Conservation (phyloP, 2,329 filamentous ascomycete genomes). For the Periconia sp. region DNA sequence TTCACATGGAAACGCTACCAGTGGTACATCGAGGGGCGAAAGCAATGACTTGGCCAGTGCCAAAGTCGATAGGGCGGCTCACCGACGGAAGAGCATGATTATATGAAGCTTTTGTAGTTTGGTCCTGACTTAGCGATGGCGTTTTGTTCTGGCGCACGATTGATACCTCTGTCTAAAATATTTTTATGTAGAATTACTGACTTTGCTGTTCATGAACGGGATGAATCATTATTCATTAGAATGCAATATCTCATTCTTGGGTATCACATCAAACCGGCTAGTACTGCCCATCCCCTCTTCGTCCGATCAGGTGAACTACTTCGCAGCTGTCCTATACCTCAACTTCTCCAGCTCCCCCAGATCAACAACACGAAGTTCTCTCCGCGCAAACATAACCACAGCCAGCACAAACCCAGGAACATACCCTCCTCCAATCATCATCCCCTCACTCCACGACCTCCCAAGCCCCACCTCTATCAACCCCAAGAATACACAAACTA, state of each 20-base stretch:
- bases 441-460: constrained; percentile 25
- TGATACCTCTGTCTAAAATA: constrained; percentile 8
- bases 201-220: not conserved
- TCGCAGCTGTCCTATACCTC: constrained; percentile 59
- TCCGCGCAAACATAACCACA: constrained; percentile 63
- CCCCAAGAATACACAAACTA: constrained; percentile 56
- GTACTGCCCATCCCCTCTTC: not conserved
- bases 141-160: constrained; percentile 5
- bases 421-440: constrained; percentile 41
- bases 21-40: constrained; percentile 15
- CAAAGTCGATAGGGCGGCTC: constrained; percentile 41
- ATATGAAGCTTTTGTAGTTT: constrained; percentile 24
- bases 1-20: constrained; percentile 11
- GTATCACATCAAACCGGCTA: not conserved
- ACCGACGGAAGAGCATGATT: constrained; percentile 48
- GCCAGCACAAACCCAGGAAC: constrained; percentile 58
- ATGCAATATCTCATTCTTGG: not conserved
- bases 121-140: constrained; percentile 11
- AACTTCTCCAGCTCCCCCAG: constrained; percentile 65
- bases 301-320: not conserved
- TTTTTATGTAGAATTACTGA: not conserved
- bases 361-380: constrained; percentile 69
- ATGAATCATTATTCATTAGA: not conserved
- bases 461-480: constrained; percentile 36
- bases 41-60: constrained; percentile 19